Evolutionary conservation across 2,329 filamentous ascomycete genomes (phyloP).

Genomic region (Cytospora leucostoma): DNA sequence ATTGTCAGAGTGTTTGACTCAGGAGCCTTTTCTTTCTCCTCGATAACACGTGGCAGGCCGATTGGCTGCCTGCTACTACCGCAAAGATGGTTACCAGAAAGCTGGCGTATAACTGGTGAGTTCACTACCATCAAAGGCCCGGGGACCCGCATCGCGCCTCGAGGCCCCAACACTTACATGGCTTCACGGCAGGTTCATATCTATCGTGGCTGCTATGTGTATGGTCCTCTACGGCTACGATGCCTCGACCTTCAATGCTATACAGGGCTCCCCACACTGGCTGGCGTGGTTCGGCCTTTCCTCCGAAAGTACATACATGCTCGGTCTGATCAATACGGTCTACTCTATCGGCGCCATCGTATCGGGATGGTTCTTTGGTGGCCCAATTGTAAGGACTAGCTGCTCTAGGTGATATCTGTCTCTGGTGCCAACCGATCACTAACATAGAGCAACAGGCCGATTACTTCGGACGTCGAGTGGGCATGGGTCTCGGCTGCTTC

Average conservation of each 20-base stretch:
- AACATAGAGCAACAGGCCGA: constrained; percentile 45
- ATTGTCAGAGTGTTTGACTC: background rate
- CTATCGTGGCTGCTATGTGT: constrained; percentile 69
- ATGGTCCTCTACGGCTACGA: constrained; percentile 78
- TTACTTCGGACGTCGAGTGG: constrained; percentile 61
- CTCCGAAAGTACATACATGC: constrained; percentile 39
- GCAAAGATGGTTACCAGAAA: constrained; percentile 33
- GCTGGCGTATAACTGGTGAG: constrained; percentile 35
- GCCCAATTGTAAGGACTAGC: constrained; percentile 50
- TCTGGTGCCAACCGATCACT: background rate
- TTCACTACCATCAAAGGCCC: background rate
- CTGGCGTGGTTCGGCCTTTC: constrained; percentile 60
- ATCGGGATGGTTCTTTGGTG: constrained; percentile 69
- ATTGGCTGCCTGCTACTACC: constrained; percentile 19
- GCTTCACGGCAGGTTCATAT: constrained; percentile 57
- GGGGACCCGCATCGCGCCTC: background rate
- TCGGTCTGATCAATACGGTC: constrained; percentile 63
- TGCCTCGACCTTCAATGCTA: constrained; percentile 72
- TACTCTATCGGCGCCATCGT: constrained; percentile 73
- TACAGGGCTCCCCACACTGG: constrained; percentile 70
- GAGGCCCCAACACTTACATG: background rate
- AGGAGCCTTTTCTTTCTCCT: background rate
- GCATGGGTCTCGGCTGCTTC: constrained; percentile 65
- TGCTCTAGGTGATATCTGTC: background rate
- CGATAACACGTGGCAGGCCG: constrained; percentile 11